Evolutionary conservation across 2,329 filamentous ascomycete genomes (phyloP).

Genomic region (Xylaria polymorpha): DNA sequence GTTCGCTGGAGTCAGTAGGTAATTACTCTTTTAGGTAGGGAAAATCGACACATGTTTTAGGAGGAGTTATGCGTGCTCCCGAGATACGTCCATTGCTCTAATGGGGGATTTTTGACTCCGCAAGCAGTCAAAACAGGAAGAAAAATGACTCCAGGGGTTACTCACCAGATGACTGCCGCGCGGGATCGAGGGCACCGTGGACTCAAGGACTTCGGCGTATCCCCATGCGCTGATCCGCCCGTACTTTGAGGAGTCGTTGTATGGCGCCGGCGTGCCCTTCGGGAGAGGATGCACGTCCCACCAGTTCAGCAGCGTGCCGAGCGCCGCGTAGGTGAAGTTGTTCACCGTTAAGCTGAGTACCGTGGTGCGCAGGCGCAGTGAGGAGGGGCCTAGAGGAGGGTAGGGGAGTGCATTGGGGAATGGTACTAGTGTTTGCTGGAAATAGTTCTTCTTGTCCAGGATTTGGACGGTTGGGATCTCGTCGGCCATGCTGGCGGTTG

Average conservation of each 20-base stretch:
- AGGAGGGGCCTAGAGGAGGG: slow-evolving; percentile 45
- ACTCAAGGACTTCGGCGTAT: slow-evolving; percentile 57
- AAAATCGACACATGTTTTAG: too few species aligned
- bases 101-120: too few species aligned
- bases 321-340: slow-evolving; percentile 52
- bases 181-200: slow-evolving; percentile 51
- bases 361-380: slow-evolving; percentile 48
- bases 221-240: slow-evolving; percentile 63
- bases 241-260: slow-evolving; percentile 54
- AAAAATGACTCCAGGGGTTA: too few species aligned
- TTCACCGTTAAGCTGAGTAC: slow-evolving; percentile 51
- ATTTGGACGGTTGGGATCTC: slow-evolving; percentile 48
- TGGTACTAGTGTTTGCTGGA: slow-evolving; percentile 46
- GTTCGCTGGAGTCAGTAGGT: too few species aligned
- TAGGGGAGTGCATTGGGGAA: slow-evolving; percentile 45
- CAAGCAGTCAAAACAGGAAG: too few species aligned
- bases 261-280: slow-evolving; percentile 47
- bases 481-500: slow-evolving; percentile 40
- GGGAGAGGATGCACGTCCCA: slow-evolving; percentile 61
- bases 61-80: too few species aligned
- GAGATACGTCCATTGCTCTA: too few species aligned
- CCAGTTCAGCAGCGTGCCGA: slow-evolving; percentile 49
- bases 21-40: too few species aligned
- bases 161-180: slow-evolving; percentile 45
- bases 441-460: slow-evolving; percentile 49